Evolutionary conservation across 148 eudicot genomes (phyloP).

Genomic region (Chenopodium berlandieri): DNA sequence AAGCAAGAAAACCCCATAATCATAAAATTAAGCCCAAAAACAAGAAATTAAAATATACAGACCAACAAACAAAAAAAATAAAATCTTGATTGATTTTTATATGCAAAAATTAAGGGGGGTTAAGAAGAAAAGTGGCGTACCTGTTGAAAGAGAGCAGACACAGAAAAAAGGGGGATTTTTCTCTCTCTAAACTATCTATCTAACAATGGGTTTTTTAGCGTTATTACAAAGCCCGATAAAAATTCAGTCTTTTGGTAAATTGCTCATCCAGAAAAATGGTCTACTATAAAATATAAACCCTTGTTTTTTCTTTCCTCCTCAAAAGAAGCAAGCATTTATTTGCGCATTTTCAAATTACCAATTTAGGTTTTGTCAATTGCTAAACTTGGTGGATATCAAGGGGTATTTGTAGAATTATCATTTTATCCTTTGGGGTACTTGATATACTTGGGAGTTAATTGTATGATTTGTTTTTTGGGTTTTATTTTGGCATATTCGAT

Average conservation of each 20-base stretch:
- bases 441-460: too few species aligned
- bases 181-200: too few species aligned
- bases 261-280: background rate
- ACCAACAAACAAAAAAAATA: too few species aligned
- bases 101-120: too few species aligned
- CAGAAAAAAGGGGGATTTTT: too few species aligned
- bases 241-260: background rate
- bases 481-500: too few species aligned
- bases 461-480: too few species aligned
- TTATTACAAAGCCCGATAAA: background rate
- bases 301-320: background rate
- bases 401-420: background rate
- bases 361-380: background rate
- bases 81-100: too few species aligned
- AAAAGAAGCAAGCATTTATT: background rate
- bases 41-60: too few species aligned
- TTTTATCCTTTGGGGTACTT: too few species aligned
- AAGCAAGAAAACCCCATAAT: background rate
- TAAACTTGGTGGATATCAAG: too few species aligned
- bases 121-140: background rate
- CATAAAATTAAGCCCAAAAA: background rate
- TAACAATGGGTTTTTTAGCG: background rate
- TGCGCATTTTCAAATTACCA: background rate
- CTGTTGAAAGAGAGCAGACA: background rate
- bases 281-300: background rate